Conservation (phyloP, 176 grass and related monocot genomes). For the Raddia distichophylla region DNA sequence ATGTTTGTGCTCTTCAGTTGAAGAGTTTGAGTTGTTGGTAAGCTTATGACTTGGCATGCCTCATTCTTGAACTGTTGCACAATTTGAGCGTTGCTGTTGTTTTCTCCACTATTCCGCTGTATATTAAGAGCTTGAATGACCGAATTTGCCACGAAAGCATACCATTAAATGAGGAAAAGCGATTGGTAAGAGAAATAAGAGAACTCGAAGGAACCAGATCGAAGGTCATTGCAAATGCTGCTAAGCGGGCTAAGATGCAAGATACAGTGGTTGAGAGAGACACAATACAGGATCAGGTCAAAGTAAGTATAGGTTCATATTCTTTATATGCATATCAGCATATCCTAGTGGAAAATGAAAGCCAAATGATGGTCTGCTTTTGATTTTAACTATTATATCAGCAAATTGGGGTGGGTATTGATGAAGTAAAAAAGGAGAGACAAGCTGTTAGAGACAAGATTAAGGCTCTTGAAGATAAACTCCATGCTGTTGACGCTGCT, state of each 20-base stretch:
- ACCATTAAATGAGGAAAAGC: constrained; percentile 83
- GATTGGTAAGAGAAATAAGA: constrained; percentile 81
- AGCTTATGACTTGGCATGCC: constrained; percentile 24
- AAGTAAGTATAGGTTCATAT: constrained; percentile 61
- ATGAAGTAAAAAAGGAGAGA: constrained; percentile 65
- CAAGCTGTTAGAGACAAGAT: constrained; percentile 66
- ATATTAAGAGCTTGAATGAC: constrained; percentile 84
- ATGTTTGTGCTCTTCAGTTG: constrained; percentile 85
- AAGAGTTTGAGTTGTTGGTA: constrained; percentile 85
- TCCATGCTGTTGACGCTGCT: constrained; percentile 44
- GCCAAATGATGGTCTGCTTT: background rate
- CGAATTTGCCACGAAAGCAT: constrained; percentile 91
- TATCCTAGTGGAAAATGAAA: constrained; percentile 21
- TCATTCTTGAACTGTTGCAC: background rate
- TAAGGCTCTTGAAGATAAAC: constrained; percentile 59
- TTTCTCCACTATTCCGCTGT: constrained; percentile 22
- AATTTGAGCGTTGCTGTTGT: constrained; percentile 38
- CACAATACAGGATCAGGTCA: constrained; percentile 78
- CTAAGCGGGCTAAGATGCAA: constrained; percentile 74
- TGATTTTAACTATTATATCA: constrained; percentile 29
- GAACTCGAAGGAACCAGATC: constrained; percentile 83
- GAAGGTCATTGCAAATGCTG: constrained; percentile 70
- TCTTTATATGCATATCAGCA: constrained; percentile 12
- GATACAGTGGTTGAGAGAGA: constrained; percentile 81
- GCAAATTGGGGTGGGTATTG: constrained; percentile 57